Base-by-base conservation (phyloP, 2,329 filamentous ascomycete species). In the Stenocarpella maydis region DNA sequence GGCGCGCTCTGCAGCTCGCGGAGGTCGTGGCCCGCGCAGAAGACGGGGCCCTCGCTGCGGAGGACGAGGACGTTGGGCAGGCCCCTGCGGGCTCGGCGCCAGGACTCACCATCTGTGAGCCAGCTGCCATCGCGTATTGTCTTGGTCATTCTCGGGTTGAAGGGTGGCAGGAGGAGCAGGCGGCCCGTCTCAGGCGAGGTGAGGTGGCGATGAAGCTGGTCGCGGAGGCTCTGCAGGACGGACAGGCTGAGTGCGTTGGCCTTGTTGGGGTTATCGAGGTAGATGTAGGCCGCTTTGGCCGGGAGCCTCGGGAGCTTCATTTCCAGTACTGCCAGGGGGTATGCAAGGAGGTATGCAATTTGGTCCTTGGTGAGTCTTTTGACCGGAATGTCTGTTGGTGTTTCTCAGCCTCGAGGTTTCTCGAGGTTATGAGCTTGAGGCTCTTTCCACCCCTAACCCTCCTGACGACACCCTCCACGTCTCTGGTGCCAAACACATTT, bases 11-110 rank as follows among this genome's bases (percentile, higher is more conserved):
- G 63, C 8, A 79, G 69, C 60, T 80, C 76, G 9, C 71, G 64
- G 3, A 79, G 74, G 70, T 79, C 77, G 67, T 80, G 77, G 50
- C 78, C 78, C 0, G 77, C 74, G 67, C 74, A 73, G 70, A 80
- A 80, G 41, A 78, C 74, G 12, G 74, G 75, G 12, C 74, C 75
- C 15, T 67, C 41, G 31, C 67, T 74, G 65, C 78, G 78, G 12
- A 80, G 74, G 50, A 80, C 76, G 14, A 80, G 73, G 6, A 78
- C 76, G 12, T 71, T 73, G n/a, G 77, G 78, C 0, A 78, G 68
- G 21, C 37, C 68, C 2, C 54, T 54, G 8, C 77, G 76, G 19
- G 69, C 73, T 14, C 8, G 21, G 10, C 26, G 68, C 76, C 78
- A 80, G 26, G 72, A 50, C 0, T 69, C 34, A 9, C 73, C 47